Evolutionary conservation across 2,329 filamentous ascomycete genomes (phyloP).

Genomic region (Colletotrichum sp.): DNA sequence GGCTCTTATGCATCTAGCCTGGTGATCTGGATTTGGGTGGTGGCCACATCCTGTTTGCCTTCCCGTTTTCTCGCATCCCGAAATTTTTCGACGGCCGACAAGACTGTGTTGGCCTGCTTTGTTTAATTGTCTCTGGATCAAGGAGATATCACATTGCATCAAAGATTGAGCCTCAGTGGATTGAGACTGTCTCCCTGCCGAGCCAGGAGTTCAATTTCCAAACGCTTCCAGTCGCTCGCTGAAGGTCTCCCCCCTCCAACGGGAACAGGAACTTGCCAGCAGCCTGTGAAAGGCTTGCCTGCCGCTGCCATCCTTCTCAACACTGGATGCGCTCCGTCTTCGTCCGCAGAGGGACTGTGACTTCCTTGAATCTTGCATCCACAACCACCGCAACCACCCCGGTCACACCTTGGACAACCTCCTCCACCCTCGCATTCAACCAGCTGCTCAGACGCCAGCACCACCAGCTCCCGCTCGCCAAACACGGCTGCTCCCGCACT

Average conservation of each 20-base stretch:
- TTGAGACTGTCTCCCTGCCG: neutral
- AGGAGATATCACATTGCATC: neutral
- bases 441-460: slow-evolving; percentile 3
- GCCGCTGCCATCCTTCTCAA: slow-evolving; percentile 4
- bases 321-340: slow-evolving; percentile 20
- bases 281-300: neutral
- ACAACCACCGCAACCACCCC: neutral
- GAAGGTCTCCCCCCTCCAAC: neutral
- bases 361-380: slow-evolving; percentile 20
- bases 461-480: neutral
- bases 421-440: neutral
- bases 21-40: slow-evolving; percentile 12
- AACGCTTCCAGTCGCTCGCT: neutral
- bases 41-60: slow-evolving; percentile 18
- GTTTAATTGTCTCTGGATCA: neutral
- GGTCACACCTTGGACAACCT: slow-evolving; percentile 4
- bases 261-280: neutral
- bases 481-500: slow-evolving; percentile 14
- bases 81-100: slow-evolving; percentile 3
- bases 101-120: neutral
- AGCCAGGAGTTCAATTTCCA: neutral
- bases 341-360: slow-evolving; percentile 12
- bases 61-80: slow-evolving; percentile 5
- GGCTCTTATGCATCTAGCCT: slow-evolving; percentile 22
- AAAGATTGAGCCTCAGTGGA: neutral